Evolutionary conservation across 1,284 basidiomycete species (phyloP).

Genomic region (Malassezia restricta): DNA sequence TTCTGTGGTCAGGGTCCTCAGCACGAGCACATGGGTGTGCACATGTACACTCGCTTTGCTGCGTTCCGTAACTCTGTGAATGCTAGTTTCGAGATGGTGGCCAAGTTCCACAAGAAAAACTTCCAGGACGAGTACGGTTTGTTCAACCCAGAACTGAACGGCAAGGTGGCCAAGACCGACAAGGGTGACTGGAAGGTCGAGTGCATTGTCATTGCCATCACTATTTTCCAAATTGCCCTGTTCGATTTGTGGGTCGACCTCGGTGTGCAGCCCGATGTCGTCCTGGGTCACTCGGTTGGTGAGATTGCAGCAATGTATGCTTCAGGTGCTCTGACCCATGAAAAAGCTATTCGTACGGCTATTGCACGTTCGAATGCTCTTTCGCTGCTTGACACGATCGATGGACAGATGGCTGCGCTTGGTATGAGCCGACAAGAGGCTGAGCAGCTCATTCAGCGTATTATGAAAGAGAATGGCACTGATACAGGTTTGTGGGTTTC

Average conservation of each 20-base stretch:
- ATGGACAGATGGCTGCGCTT: slow-evolving; percentile 16
- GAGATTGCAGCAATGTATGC: slow-evolving; percentile 19
- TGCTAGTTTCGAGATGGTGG: slow-evolving; percentile 6
- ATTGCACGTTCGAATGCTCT: slow-evolving; percentile 16
- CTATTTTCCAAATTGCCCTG: slow-evolving; percentile 19
- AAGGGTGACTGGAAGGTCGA: slow-evolving; percentile 15
- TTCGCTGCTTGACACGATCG: slow-evolving; percentile 7
- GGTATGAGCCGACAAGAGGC: slow-evolving; percentile 12
- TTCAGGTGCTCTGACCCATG: slow-evolving; percentile 11
- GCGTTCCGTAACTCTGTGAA: slow-evolving; percentile 18
- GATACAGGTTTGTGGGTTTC: slow-evolving; percentile 12
- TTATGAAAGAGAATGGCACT: slow-evolving; percentile 1
- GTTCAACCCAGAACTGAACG: slow-evolving; percentile 11
- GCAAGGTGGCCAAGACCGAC: slow-evolving; percentile 9
- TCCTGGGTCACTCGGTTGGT: slow-evolving; percentile 18
- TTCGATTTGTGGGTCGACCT: slow-evolving; percentile 16
- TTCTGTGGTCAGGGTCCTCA: slow-evolving; percentile 24
- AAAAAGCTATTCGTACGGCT: slow-evolving; percentile 15
- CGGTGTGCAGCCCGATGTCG: slow-evolving; percentile 11
- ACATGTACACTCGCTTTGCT: slow-evolving; percentile 14
- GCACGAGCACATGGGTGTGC: slow-evolving; percentile 20
- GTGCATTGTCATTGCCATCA: slow-evolving; percentile 15
- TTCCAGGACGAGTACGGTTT: slow-evolving; percentile 16
- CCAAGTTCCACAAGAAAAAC: background rate
- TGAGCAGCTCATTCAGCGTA: slow-evolving; percentile 10